Evolutionary conservation across 2,329 filamentous ascomycete genomes (phyloP).

Genomic region (Arthrobotrys conoides): DNA sequence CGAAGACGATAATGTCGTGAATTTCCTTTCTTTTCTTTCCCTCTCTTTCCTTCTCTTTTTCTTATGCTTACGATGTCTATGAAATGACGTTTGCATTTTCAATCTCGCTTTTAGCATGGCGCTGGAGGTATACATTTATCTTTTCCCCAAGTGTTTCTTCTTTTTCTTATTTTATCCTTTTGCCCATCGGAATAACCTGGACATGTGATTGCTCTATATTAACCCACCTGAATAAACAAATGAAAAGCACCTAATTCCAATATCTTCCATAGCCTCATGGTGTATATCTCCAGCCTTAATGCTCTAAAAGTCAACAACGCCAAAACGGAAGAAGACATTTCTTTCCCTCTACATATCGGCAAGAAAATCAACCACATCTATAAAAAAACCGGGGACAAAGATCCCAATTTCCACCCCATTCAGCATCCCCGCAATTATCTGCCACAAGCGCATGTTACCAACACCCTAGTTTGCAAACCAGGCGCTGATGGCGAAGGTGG

Average conservation of each 20-base stretch:
- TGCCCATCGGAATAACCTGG: neutral
- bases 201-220: neutral
- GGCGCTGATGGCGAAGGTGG: conserved; percentile 49
- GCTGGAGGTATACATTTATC: conserved; percentile 55
- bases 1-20: conserved; percentile 42
- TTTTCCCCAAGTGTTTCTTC: neutral
- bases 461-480: conserved; percentile 53
- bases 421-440: neutral
- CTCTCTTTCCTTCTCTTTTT: neutral
- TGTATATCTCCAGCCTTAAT: neutral
- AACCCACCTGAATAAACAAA: neutral
- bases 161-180: neutral
- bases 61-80: conserved; percentile 16
- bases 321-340: neutral
- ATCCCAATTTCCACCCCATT: neutral
- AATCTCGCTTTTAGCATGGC: conserved; percentile 46
- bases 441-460: neutral
- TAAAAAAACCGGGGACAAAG: neutral
- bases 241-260: neutral
- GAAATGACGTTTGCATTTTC: conserved; percentile 28
- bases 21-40: conserved; percentile 9
- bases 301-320: neutral
- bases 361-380: neutral
- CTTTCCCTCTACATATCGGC: neutral
- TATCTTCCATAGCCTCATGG: neutral